These are phyloP conservation scores for Brassica balearica DNA, from an alignment of 441 rosid genomes.

Conservation along the genomic window DNA sequence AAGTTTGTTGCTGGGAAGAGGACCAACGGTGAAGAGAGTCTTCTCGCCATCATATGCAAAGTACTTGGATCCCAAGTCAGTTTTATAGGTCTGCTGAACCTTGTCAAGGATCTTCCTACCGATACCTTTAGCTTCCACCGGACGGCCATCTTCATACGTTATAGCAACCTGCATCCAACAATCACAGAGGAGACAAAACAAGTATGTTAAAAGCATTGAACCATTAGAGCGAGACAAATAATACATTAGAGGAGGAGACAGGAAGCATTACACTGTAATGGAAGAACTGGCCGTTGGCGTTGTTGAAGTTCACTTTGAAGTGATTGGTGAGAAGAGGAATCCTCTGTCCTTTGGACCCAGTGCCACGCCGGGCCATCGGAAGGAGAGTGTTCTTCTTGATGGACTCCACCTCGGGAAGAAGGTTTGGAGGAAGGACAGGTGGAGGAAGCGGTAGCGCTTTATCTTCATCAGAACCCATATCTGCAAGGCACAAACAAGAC, in stretches of 20 bases:
- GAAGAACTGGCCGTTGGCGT: constrained; percentile 49
- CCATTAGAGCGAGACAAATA: not conserved
- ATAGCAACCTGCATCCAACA: constrained; percentile 53
- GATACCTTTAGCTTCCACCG: constrained; percentile 60
- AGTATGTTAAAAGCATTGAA: not conserved
- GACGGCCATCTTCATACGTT: constrained; percentile 62
- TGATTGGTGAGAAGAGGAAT: constrained; percentile 59
- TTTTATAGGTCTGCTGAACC: constrained; percentile 58
- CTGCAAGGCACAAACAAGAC: constrained; percentile 17
- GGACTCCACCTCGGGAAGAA: constrained; percentile 47
- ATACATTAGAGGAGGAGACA: not conserved
- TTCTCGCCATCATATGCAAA: constrained; percentile 76
- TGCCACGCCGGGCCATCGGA: constrained; percentile 58
- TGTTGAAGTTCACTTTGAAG: constrained; percentile 54
- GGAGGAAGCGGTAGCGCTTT: constrained; percentile 53
- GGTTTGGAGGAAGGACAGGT: constrained; percentile 38
- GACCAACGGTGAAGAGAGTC: constrained; percentile 56
- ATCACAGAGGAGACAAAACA: not conserved
- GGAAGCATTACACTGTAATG: constrained; percentile 57
- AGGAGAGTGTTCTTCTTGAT: constrained; percentile 41
- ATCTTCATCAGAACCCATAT: constrained; percentile 34
- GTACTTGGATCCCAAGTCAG: constrained; percentile 50
- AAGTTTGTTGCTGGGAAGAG: constrained; percentile 59
- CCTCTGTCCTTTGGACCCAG: constrained; percentile 55
- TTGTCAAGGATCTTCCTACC: constrained; percentile 59